phyloP scores from a whole-genome alignment of 805 yeast genomes.

The Saccharomycopsis fibuligera region DNA sequence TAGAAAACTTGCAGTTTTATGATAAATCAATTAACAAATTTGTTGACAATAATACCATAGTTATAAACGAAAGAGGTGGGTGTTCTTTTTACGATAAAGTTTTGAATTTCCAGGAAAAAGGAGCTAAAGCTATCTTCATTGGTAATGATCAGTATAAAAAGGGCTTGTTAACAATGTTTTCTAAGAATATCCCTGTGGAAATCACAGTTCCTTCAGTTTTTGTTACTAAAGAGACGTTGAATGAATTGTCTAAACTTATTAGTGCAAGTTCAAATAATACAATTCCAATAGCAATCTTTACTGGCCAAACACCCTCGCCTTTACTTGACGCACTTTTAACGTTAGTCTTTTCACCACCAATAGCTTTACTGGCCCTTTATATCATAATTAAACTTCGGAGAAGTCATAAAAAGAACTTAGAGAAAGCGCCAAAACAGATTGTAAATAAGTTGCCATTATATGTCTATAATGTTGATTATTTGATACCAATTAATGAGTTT shows the following conservation, averaged over 20 bases:
- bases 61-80: conserved; percentile 36
- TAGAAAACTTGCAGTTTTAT: background rate
- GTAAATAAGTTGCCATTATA: conserved; percentile 18
- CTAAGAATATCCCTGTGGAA: conserved; percentile 37
- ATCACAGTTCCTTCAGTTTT: conserved; percentile 46
- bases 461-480: conserved; percentile 17
- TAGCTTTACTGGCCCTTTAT: conserved; percentile 16
- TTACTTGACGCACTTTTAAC: conserved; percentile 32
- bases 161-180: conserved; percentile 50
- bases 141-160: conserved; percentile 45
- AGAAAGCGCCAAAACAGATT: conserved; percentile 12
- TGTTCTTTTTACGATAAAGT: conserved; percentile 53
- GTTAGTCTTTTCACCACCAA: conserved; percentile 32
- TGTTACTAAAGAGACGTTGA: conserved; percentile 38
- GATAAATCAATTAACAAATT: background rate
- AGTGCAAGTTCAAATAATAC: conserved; percentile 18
- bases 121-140: conserved; percentile 48
- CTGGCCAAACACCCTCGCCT: conserved; percentile 27
- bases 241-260: conserved; percentile 24
- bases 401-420: conserved; percentile 9
- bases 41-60: background rate
- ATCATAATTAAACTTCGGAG: conserved; percentile 14
- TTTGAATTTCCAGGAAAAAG: conserved; percentile 35
- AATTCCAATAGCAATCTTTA: conserved; percentile 21
- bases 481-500: conserved; percentile 17